phyloP scores from a whole-genome alignment of 805 yeast species.

The Spencermartinsiella europaea region DNA sequence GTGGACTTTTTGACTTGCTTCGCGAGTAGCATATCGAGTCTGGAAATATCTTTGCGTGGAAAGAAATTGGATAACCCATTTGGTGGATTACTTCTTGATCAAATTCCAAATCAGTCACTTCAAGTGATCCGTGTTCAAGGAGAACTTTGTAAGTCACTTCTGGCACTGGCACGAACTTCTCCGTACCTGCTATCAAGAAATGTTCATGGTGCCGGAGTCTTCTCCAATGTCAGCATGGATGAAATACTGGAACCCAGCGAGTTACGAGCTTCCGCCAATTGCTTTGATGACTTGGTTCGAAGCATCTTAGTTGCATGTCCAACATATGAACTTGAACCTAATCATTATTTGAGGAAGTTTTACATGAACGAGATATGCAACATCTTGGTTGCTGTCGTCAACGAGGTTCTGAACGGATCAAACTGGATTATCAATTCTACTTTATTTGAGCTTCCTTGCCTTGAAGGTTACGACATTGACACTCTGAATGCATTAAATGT shows the following conservation, averaged over 20 bases:
- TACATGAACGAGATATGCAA: constrained; percentile 8
- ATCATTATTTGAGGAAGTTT: constrained; percentile 6
- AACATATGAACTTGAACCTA: constrained; percentile 2
- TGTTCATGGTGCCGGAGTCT: not conserved
- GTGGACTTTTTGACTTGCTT: constrained; percentile 24
- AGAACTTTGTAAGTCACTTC: constrained; percentile 28
- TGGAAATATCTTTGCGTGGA: constrained; percentile 64
- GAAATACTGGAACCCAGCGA: constrained; percentile 1
- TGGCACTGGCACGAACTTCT: not conserved
- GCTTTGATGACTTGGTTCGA: constrained; percentile 13
- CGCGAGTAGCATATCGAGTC: constrained; percentile 54
- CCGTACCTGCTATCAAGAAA: not conserved
- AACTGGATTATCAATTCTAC: constrained; percentile 15
- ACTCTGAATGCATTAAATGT: constrained; percentile 11
- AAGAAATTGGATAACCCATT: constrained; percentile 25
- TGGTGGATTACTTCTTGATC: constrained; percentile 47
- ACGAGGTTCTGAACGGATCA: constrained; percentile 4
- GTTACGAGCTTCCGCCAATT: not conserved
- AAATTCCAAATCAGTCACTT: constrained; percentile 56
- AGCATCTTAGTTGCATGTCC: constrained; percentile 11
- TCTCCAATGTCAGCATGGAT: not conserved
- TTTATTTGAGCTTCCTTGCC: constrained; percentile 31
- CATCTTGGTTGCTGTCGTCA: constrained; percentile 7
- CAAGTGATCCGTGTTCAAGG: constrained; percentile 50
- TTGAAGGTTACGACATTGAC: constrained; percentile 13